Percentiles rank a stretch among this genome's conserved stretches.
Conservation (phyloP, 2,329 filamentous ascomycete species). For the Xylaria sp. region DNA sequence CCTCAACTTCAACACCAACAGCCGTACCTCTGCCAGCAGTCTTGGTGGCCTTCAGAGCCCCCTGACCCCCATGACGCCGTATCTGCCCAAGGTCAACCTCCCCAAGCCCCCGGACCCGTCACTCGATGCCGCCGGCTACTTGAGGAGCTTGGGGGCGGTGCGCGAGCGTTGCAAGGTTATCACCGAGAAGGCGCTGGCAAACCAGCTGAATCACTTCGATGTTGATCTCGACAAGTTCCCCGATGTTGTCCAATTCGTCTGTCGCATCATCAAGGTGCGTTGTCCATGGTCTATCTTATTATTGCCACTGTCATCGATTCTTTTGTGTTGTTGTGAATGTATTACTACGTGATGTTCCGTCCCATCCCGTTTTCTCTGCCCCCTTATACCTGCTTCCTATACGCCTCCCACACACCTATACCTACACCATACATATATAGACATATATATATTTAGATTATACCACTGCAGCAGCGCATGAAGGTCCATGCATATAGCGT, state of each 20-base stretch:
- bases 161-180: constrained; percentile 80
- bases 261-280: constrained; percentile 92
- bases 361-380: neutral
- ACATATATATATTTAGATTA: constrained; percentile 20
- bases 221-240: constrained; percentile 87
- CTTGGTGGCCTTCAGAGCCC: constrained; percentile 56
- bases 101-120: constrained; percentile 87
- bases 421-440: constrained; percentile 26
- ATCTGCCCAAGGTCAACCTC: constrained; percentile 78
- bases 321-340: neutral
- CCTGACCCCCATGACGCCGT: constrained; percentile 62
- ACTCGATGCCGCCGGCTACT: constrained; percentile 87
- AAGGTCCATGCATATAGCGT: constrained; percentile 36
- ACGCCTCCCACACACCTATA: neutral
- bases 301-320: neutral
- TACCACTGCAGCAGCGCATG: constrained; percentile 26
- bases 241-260: constrained; percentile 85
- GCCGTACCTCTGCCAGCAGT: constrained; percentile 63
- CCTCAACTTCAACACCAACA: constrained; percentile 56
- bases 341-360: constrained; percentile 4
- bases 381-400: neutral
- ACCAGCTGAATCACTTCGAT: constrained; percentile 85
- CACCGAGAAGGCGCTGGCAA: constrained; percentile 78
- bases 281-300: neutral
- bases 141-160: constrained; percentile 89